Percentiles rank a stretch among this genome's conserved stretches.
Conservation (phyloP, 2,329 filamentous ascomycete species). For the Penicillium expansum region DNA sequence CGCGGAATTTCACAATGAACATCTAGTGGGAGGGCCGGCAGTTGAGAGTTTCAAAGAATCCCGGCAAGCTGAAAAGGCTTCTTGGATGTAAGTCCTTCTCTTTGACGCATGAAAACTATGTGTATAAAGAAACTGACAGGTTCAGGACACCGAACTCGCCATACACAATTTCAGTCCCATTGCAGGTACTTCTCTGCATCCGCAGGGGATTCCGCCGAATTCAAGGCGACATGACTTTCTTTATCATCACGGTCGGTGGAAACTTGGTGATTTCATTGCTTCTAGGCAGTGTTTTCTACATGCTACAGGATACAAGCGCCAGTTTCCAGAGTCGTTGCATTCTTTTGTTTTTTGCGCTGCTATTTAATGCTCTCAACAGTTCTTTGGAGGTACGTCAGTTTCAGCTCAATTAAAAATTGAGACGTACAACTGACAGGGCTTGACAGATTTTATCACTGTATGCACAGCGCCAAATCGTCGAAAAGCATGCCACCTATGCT, state of each 20-base stretch:
- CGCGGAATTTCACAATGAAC: neutral
- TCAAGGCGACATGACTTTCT: slow-evolving; percentile 65
- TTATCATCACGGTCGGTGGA: neutral
- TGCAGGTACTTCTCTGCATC: slow-evolving; percentile 82
- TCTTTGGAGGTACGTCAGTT: neutral
- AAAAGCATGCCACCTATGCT: slow-evolving; percentile 84
- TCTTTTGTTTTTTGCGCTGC: neutral
- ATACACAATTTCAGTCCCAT: slow-evolving; percentile 72
- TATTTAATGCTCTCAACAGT: neutral
- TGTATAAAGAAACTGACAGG: neutral
- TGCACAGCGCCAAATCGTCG: slow-evolving; percentile 69
- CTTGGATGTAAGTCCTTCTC: neutral
- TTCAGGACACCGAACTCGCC: slow-evolving; percentile 44
- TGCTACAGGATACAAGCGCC: neutral
- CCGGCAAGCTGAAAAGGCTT: neutral
- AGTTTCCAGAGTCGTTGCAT: neutral
- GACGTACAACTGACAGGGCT: neutral
- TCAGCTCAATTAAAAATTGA: neutral
- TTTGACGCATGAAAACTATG: neutral
- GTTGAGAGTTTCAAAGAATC: neutral
- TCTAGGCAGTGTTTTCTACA: neutral
- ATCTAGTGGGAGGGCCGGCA: neutral
- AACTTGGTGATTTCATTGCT: neutral
- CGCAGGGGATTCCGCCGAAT: slow-evolving; percentile 64
- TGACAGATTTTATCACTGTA: neutral